These are phyloP conservation scores for Mrakia hoshinonis DNA, from an alignment of 768 basidiomycete genomes.

Conservation along the genomic window DNA sequence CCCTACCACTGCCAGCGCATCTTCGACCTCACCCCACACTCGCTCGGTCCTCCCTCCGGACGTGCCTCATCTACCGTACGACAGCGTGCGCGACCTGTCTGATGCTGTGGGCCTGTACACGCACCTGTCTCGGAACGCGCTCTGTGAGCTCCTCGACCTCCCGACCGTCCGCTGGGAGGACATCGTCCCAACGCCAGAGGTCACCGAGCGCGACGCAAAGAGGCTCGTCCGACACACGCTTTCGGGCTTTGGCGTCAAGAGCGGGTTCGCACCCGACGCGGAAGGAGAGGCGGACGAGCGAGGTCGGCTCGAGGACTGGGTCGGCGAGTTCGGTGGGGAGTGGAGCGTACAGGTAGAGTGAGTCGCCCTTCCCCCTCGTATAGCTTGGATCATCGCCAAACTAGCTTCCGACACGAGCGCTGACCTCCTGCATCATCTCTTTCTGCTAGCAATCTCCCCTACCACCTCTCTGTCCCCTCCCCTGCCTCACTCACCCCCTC, in stretches of 20 bases:
- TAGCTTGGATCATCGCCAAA: no score
- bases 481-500: not conserved
- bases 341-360: slow-evolving; percentile 20
- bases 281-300: not conserved
- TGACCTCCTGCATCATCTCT: not conserved
- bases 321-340: slow-evolving; percentile 1
- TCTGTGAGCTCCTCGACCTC: slow-evolving; percentile 9
- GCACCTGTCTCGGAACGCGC: slow-evolving; percentile 4
- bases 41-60: not conserved
- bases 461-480: slow-evolving; percentile 17
- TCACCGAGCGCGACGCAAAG: slow-evolving; percentile 1
- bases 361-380: not conserved
- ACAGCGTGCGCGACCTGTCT: slow-evolving; percentile 2
- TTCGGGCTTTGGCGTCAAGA: not conserved
- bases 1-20: not conserved
- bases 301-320: slow-evolving; percentile 16
- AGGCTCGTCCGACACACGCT: not conserved
- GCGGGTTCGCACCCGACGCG: not conserved
- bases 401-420: no score
- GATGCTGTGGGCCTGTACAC: slow-evolving; percentile 19
- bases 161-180: not conserved
- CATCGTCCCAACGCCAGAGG: slow-evolving; percentile 4
- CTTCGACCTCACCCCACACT: not conserved
- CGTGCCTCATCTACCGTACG: not conserved
- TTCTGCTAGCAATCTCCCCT: slow-evolving; percentile 5